Conservation (phyloP, 2,329 filamentous ascomycete species). For the Aspergillus hiratsukae region DNA sequence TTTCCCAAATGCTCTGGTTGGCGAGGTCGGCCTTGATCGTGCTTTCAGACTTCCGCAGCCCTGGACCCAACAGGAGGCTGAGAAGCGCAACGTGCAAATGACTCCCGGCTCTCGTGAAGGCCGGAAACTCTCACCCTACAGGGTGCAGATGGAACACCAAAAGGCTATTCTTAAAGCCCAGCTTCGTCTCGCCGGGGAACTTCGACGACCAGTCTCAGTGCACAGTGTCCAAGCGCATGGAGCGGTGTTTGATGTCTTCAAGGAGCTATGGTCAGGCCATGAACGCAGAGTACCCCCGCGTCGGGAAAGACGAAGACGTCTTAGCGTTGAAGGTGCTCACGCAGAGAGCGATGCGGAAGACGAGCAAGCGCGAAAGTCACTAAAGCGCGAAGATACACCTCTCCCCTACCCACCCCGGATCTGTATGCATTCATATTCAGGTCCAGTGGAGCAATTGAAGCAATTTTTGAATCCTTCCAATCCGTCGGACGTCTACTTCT, state of each 20-base stretch:
- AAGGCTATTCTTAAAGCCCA: slow-evolving; percentile 54
- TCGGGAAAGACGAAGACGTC: slow-evolving; percentile 38
- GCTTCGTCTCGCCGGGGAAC: slow-evolving; percentile 54
- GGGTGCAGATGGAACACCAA: slow-evolving; percentile 56
- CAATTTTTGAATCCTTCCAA: slow-evolving; percentile 72
- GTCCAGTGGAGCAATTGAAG: slow-evolving; percentile 65
- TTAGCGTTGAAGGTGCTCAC: slow-evolving; percentile 29
- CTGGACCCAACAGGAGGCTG: slow-evolving; percentile 37
- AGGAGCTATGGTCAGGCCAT: slow-evolving; percentile 55
- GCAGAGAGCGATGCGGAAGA: slow-evolving; percentile 26
- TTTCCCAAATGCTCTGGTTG: slow-evolving; percentile 54
- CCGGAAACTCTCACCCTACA: slow-evolving; percentile 52
- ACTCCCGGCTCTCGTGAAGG: slow-evolving; percentile 61
- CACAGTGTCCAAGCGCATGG: slow-evolving; percentile 64
- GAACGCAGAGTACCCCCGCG: slow-evolving; percentile 50
- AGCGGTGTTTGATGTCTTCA: slow-evolving; percentile 51
- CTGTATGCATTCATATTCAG: slow-evolving; percentile 92
- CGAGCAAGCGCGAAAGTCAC: slow-evolving; percentile 10
- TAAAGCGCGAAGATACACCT: slow-evolving; percentile 12
- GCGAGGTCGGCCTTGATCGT: slow-evolving; percentile 60
- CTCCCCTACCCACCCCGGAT: slow-evolving; percentile 79
- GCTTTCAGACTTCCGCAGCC: slow-evolving; percentile 56
- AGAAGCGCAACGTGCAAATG: slow-evolving; percentile 33
- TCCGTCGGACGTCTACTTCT: slow-evolving; percentile 77
- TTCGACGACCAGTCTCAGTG: slow-evolving; percentile 54